phyloP scores from a whole-genome alignment of 164 flowering plant genomes.

The Amborella trichopoda region DNA sequence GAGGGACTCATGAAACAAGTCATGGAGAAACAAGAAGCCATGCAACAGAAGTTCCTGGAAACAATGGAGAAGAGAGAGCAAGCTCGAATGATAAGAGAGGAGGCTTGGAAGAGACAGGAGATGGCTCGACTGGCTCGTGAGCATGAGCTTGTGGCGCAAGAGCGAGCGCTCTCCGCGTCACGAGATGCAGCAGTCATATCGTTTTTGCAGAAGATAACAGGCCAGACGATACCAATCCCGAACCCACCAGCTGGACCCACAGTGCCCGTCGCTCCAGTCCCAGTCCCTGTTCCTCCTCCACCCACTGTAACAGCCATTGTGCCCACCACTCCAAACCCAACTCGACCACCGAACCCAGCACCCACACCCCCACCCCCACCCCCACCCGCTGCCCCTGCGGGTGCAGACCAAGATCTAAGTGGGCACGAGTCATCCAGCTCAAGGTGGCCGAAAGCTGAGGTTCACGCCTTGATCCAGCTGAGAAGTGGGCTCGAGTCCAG shows the following conservation, averaged over 20 bases:
- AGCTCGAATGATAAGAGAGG: conserved; percentile 58
- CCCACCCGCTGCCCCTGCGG: background rate
- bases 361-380: background rate
- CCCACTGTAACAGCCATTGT: conserved; percentile 7
- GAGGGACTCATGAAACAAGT: conserved; percentile 58
- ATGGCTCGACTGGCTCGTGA: conserved; percentile 40
- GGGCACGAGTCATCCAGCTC: conserved; percentile 30
- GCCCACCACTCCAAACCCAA: conserved; percentile 10
- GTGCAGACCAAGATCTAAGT: background rate
- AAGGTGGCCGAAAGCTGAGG: conserved; percentile 61
- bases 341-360: conserved; percentile 5
- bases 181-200: conserved; percentile 55
- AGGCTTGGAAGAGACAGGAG: conserved; percentile 70
- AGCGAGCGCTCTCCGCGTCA: conserved; percentile 50
- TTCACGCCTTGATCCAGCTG: conserved; percentile 40
- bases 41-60: conserved; percentile 56
- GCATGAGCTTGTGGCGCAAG: conserved; percentile 55
- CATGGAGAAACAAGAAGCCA: conserved; percentile 59
- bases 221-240: conserved; percentile 30
- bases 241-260: background rate
- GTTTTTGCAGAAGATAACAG: conserved; percentile 54
- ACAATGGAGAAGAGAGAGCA: conserved; percentile 66
- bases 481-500: conserved; percentile 39
- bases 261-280: conserved; percentile 10
- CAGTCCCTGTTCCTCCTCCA: conserved; percentile 7